These are phyloP conservation scores for Alternaria dauci DNA, from an alignment of 2,329 filamentous ascomycete species.

Conservation along the genomic window DNA sequence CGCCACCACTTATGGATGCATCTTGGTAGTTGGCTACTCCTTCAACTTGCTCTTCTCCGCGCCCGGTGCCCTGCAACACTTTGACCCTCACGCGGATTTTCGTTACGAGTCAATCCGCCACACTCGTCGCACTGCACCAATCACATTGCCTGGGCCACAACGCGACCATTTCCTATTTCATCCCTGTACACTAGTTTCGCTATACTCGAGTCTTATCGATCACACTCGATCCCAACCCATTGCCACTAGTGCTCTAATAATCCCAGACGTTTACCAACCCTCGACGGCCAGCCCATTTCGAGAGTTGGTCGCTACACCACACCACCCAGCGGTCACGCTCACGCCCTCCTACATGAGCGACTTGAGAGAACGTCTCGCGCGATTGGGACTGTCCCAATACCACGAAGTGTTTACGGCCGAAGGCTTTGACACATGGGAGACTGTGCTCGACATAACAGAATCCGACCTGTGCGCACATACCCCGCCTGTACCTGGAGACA, in stretches of 20 bases:
- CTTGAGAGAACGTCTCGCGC: constrained; percentile 72
- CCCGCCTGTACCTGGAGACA: constrained; percentile 17
- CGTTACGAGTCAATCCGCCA: constrained; percentile 37
- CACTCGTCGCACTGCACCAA: constrained; percentile 36
- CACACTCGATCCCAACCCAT: constrained; percentile 16
- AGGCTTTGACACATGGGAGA: constrained; percentile 87
- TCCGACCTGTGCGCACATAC: constrained; percentile 72
- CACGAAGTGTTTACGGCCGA: constrained; percentile 75
- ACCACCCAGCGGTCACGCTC: constrained; percentile 10
- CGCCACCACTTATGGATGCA: constrained; percentile 40
- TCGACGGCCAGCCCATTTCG: constrained; percentile 8
- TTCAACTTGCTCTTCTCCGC: constrained; percentile 50
- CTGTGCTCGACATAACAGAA: constrained; percentile 83
- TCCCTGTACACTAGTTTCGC: constrained; percentile 37
- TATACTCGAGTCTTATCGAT: constrained; percentile 19
- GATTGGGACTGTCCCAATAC: constrained; percentile 82
- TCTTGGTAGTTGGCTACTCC: constrained; percentile 32
- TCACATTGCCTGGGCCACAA: constrained; percentile 25
- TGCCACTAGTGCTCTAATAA: constrained; percentile 36
- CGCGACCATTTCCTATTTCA: constrained; percentile 43
- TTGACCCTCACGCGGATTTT: constrained; percentile 44
- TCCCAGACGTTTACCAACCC: constrained; percentile 59
- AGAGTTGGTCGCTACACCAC: constrained; percentile 14
- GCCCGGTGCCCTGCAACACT: constrained; percentile 52
- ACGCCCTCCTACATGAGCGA: constrained; percentile 64